phyloP scores from a whole-genome alignment of 345 rosid genomes.

The Diplotaxis tenuifolia region DNA sequence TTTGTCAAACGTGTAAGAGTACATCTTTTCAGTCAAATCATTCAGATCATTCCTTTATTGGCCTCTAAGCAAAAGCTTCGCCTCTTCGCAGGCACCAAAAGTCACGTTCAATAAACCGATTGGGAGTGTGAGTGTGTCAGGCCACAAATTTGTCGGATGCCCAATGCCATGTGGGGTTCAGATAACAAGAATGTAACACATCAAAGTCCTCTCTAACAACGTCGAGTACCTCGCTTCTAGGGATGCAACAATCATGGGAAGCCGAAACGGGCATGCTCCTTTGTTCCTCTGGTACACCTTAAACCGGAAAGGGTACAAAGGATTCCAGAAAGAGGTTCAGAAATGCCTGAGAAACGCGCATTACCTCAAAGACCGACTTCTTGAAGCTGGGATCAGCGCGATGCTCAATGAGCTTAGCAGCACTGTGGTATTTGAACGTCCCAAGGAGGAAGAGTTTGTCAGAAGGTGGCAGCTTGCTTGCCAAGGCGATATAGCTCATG shows the following conservation, averaged over 20 bases:
- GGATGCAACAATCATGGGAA: conserved; percentile 98
- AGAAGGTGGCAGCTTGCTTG: conserved; percentile 97
- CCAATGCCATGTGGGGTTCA: background rate
- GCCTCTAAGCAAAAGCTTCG: conserved; percentile 20
- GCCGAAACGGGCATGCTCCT: conserved; percentile 94
- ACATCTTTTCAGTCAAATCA: background rate
- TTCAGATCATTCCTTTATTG: background rate
- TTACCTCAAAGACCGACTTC: conserved; percentile 68
- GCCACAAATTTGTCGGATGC: background rate
- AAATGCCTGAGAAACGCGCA: conserved; percentile 89
- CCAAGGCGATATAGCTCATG: conserved; percentile 27
- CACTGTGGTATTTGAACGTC: conserved; percentile 95
- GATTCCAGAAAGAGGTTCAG: conserved; percentile 93
- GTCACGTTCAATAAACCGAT: conserved; percentile 90
- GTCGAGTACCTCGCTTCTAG: conserved; percentile 67
- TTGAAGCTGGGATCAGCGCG: conserved; percentile 70
- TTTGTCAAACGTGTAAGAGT: conserved; percentile 33
- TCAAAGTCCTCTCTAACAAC: background rate
- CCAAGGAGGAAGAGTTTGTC: conserved; percentile 81
- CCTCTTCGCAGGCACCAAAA: conserved; percentile 61
- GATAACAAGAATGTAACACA: background rate
- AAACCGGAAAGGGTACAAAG: conserved; percentile 83
- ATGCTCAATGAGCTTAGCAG: conserved; percentile 93
- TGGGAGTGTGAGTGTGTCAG: conserved; percentile 60
- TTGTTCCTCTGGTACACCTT: conserved; percentile 93